Conservation (phyloP, 371 early-diverging fungal genomes). For the Ordospora colligata region DNA sequence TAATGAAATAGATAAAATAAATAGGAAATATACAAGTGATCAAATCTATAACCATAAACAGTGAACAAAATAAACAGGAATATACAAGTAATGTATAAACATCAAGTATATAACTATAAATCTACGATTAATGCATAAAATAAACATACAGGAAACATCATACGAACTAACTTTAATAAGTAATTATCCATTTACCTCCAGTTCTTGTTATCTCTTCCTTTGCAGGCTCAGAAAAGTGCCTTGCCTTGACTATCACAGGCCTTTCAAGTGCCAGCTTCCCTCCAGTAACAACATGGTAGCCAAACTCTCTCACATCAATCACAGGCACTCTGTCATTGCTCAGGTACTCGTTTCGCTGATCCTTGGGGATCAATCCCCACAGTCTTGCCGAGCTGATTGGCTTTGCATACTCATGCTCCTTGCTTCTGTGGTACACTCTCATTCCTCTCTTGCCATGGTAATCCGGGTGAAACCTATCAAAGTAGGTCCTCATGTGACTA, state of each 20-base stretch:
- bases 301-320: conserved; percentile 62
- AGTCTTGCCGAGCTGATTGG: conserved; percentile 81
- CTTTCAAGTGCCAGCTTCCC: conserved; percentile 72
- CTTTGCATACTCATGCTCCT: conserved; percentile 75
- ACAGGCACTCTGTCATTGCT: conserved; percentile 69
- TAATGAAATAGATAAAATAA: too few species aligned
- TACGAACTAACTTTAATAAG: neutral
- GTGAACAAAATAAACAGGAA: too few species aligned
- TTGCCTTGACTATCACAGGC: conserved; percentile 92
- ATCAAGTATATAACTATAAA: too few species aligned
- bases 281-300: conserved; percentile 90
- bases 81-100: too few species aligned
- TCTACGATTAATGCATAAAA: too few species aligned
- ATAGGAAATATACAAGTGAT: too few species aligned
- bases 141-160: too few species aligned
- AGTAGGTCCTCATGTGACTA: conserved; percentile 97
- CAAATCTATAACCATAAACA: too few species aligned
- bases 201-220: conserved; percentile 93
- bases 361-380: conserved; percentile 81
- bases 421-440: conserved; percentile 92
- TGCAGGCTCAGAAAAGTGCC: conserved; percentile 80
- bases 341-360: conserved; percentile 72
- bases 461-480: conserved; percentile 99
- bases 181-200: conserved; percentile 74
- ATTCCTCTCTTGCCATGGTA: conserved; percentile 99